These are phyloP conservation scores for Diaporthe batatas DNA, from an alignment of 2,329 filamentous ascomycete species.

Conservation along the genomic window DNA sequence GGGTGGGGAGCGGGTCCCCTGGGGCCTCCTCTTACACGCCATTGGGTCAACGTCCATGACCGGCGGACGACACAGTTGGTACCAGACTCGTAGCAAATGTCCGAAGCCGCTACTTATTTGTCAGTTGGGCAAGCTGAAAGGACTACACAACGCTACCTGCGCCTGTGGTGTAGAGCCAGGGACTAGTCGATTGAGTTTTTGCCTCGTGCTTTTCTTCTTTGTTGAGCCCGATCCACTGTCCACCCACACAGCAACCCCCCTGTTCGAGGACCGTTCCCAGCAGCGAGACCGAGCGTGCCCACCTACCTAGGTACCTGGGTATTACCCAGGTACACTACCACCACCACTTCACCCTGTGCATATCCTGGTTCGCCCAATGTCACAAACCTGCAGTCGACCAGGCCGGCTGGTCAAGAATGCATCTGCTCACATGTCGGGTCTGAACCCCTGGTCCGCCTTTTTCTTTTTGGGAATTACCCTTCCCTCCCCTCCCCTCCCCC, in stretches of 20 bases:
- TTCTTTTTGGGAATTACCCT: background rate
- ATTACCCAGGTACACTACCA: too few species aligned
- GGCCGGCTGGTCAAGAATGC: background rate
- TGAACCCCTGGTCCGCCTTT: background rate
- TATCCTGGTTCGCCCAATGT: constrained; percentile 25
- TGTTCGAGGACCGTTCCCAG: background rate
- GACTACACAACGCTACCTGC: background rate
- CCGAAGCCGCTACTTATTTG: background rate
- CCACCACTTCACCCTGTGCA: background rate
- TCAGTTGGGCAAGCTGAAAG: background rate
- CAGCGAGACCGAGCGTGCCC: constrained; percentile 15
- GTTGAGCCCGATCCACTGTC: background rate
- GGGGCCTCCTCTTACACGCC: constrained; percentile 11
- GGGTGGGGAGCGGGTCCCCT: background rate
- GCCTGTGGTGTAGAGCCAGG: background rate
- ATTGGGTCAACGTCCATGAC: background rate
- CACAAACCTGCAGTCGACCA: constrained; percentile 16
- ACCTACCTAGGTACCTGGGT: background rate
- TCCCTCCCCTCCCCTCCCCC: background rate
- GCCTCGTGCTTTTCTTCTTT: constrained; percentile 4
- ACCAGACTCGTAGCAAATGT: background rate
- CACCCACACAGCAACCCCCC: background rate
- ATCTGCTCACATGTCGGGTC: background rate
- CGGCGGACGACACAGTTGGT: background rate
- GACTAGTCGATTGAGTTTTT: background rate